Evolutionary conservation across 495 filamentous ascomycete genomes (phyloP).

Genomic region (Penicillium riverlandense): DNA sequence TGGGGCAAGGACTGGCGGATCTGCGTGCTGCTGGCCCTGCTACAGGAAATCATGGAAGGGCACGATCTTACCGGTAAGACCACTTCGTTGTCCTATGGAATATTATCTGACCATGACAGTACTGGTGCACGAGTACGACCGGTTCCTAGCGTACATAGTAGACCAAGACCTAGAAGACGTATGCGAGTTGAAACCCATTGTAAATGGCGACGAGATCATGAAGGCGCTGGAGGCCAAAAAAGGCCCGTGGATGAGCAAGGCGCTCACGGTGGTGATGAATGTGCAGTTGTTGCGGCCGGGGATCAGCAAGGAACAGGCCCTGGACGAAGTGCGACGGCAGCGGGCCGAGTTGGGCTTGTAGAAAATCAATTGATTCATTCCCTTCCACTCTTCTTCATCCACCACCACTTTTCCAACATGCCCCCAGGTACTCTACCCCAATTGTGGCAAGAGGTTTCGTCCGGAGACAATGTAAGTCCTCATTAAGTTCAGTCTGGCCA

Average conservation of each 20-base stretch:
- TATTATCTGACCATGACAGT: conserved; percentile 5
- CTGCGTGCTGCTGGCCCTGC: conserved; percentile 61
- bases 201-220: conserved; percentile 60
- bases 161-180: conserved; percentile 35
- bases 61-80: conserved; percentile 23
- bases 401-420: not conserved
- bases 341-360: conserved; percentile 49
- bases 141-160: conserved; percentile 37
- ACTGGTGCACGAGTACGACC: conserved; percentile 37
- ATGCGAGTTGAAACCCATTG: conserved; percentile 46
- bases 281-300: conserved; percentile 84
- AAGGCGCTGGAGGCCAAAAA: conserved; percentile 51
- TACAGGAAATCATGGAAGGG: conserved; percentile 54
- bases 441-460: conserved; percentile 27
- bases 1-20: conserved; percentile 75
- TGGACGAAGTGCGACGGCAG: conserved; percentile 55
- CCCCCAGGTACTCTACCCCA: conserved; percentile 6
- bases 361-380: conserved; percentile 7
- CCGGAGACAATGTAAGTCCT: conserved; percentile 5
- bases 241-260: conserved; percentile 73
- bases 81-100: not conserved
- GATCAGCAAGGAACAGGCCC: conserved; percentile 49
- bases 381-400: not conserved
- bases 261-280: conserved; percentile 62
- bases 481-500: no score